phyloP scores from a whole-genome alignment of 1,139 yeast genomes.

The Magnusiomyces clavatus region DNA sequence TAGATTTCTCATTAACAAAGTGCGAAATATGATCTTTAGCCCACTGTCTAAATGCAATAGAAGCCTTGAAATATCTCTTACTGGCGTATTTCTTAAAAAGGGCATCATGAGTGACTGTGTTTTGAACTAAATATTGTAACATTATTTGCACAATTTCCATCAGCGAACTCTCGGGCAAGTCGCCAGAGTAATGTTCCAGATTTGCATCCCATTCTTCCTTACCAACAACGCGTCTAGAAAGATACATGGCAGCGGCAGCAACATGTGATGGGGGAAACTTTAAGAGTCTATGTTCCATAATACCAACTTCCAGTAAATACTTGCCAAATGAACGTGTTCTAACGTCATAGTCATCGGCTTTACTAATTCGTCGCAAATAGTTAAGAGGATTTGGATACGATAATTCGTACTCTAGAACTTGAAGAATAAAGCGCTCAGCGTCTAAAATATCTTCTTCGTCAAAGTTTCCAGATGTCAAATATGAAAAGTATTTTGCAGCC shows the following conservation, averaged over 20 bases:
- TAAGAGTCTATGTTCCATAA: conserved; percentile 74
- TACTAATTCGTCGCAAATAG: conserved; percentile 82
- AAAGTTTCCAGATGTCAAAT: conserved; percentile 79
- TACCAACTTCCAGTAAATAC: conserved; percentile 73
- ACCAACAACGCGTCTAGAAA: conserved; percentile 71
- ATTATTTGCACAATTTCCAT: conserved; percentile 65
- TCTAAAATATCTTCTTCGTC: conserved; percentile 78
- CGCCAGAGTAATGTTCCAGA: conserved; percentile 83
- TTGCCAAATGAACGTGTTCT: conserved; percentile 89
- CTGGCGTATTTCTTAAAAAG: conserved; percentile 91
- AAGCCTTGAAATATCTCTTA: conserved; percentile 84
- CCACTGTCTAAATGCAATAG: conserved; percentile 85
- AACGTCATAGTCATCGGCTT: conserved; percentile 92
- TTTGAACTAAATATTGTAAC: conserved; percentile 69
- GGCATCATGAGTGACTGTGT: conserved; percentile 79
- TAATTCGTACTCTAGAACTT: conserved; percentile 67
- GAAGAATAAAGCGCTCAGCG: conserved; percentile 78
- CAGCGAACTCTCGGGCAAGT: conserved; percentile 70
- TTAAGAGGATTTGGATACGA: conserved; percentile 94
- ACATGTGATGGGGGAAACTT: conserved; percentile 75
- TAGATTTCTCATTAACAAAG: no score
- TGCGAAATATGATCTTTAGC: conserved; percentile 47
- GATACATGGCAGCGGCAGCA: conserved; percentile 88
- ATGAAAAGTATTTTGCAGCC: conserved; percentile 78
- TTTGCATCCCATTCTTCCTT: conserved; percentile 58